Evolutionary conservation across 257 asterid species (phyloP).

Genomic region (Mentha longifolia): DNA sequence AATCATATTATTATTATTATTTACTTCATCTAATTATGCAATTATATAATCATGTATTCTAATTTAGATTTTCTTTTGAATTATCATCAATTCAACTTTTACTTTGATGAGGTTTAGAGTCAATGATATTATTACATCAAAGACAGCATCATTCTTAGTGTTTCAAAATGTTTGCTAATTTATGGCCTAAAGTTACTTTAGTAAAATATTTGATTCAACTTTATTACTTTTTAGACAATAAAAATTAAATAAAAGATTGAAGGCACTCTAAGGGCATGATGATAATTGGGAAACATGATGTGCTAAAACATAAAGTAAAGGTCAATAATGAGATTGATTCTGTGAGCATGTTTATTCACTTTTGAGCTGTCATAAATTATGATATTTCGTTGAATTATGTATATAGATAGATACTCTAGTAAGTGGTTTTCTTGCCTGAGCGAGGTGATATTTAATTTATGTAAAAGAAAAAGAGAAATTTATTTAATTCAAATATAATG

Average conservation of each 20-base stretch:
- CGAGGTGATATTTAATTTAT: not conserved
- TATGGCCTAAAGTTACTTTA: conserved; percentile 41
- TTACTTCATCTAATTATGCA: not conserved
- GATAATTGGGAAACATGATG: conserved; percentile 22
- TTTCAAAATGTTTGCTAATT: conserved; percentile 24
- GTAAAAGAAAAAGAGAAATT: too few relatives aligned
- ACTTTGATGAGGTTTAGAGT: too few relatives aligned
- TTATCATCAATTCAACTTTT: not conserved
- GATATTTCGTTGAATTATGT: conserved; percentile 8
- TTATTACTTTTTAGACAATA: not conserved
- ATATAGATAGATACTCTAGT: not conserved
- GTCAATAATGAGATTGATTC: conserved; percentile 34
- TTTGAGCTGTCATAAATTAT: conserved; percentile 40
- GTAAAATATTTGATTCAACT: conserved; percentile 11
- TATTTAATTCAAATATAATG: too few relatives aligned
- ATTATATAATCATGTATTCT: not conserved
- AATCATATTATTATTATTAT: not conserved
- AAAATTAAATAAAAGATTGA: not conserved
- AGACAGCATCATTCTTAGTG: conserved; percentile 38
- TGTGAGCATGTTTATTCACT: conserved; percentile 31
- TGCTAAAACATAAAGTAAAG: conserved; percentile 16
- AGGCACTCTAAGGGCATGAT: conserved; percentile 19
- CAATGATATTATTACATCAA: not conserved
- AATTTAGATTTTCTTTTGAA: not conserved
- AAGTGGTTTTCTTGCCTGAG: not conserved